Conservation (phyloP, 306 rosid genomes). For the Prinsepia uniflora region DNA sequence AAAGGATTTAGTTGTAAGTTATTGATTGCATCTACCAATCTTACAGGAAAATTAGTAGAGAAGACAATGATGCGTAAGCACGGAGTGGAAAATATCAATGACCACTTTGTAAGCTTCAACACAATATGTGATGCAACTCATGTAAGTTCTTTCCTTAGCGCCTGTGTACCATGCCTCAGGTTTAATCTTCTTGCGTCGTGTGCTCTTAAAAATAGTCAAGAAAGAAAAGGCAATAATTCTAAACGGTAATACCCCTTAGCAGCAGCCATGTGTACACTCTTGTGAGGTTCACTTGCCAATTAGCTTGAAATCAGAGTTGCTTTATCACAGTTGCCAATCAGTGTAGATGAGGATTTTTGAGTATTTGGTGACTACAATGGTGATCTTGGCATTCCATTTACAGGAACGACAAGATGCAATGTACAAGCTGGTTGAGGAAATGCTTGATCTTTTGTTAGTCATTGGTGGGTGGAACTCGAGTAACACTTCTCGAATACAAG, state of each 20-base stretch:
- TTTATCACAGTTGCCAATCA: conserved; percentile 2
- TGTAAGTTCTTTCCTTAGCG: conserved; percentile 38
- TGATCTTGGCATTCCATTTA: conserved; percentile 16
- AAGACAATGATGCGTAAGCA: conserved; percentile 80
- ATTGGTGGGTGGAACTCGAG: conserved; percentile 99
- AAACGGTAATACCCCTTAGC: neutral
- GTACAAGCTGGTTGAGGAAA: conserved; percentile 83
- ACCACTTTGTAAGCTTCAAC: conserved; percentile 88
- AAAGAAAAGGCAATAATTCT: no score
- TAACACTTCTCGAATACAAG: conserved; percentile 94
- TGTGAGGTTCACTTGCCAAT: neutral
- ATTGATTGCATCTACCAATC: conserved; percentile 15
- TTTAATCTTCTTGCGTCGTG: no score
- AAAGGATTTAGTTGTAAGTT: conserved; percentile 8
- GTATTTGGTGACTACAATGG: neutral
- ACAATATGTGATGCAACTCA: conserved; percentile 98
- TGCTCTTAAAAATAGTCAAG: no score
- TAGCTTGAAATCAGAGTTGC: neutral
- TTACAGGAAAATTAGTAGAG: conserved; percentile 78
- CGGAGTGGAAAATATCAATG: conserved; percentile 75
- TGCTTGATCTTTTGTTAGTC: conserved; percentile 77
- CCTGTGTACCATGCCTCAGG: neutral
- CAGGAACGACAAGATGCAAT: conserved; percentile 99
- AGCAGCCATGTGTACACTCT: neutral
- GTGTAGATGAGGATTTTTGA: neutral